Percentiles rank a stretch among this genome's conserved stretches.
These are phyloP conservation scores for Pseudonitzschia delicatissima DNA, from an alignment of 108 stramenopile species.

Conservation along the genomic window DNA sequence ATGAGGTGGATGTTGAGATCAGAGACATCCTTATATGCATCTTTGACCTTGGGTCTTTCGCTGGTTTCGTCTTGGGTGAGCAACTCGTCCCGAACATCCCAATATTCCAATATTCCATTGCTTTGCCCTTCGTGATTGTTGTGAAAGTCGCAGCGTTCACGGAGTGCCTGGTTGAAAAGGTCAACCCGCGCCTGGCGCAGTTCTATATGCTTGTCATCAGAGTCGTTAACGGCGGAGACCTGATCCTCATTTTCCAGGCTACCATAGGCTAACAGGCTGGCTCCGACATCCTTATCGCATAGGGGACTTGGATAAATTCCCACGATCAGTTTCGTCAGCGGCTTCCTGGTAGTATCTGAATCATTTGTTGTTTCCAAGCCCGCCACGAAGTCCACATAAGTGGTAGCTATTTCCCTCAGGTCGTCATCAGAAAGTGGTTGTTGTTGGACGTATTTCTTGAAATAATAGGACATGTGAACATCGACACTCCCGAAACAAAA, in stretches of 20 bases:
- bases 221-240: not conserved
- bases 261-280: not conserved
- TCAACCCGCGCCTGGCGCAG: constrained; percentile 1
- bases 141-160: constrained; percentile 3
- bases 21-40: constrained; percentile 8
- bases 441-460: constrained; percentile 10
- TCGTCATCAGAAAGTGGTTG: not conserved
- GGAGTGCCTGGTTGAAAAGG: constrained; percentile 1
- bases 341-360: too few species aligned
- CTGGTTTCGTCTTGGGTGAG: not conserved
- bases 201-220: not conserved
- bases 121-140: not conserved
- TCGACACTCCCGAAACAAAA: constrained; percentile 26
- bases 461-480: constrained; percentile 22
- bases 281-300: not conserved
- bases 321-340: not conserved
- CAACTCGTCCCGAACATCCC: not conserved
- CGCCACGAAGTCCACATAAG: constrained; percentile 10
- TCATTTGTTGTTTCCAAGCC: not conserved
- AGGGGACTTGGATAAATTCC: constrained; percentile 20
- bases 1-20: constrained; percentile 17
- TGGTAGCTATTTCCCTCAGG: not conserved
- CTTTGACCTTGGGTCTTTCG: not conserved
- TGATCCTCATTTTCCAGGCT: constrained; percentile 1
- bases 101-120: not conserved